phyloP scores from a whole-genome alignment of 345 rosid genomes.

The Murraya paniculata region DNA sequence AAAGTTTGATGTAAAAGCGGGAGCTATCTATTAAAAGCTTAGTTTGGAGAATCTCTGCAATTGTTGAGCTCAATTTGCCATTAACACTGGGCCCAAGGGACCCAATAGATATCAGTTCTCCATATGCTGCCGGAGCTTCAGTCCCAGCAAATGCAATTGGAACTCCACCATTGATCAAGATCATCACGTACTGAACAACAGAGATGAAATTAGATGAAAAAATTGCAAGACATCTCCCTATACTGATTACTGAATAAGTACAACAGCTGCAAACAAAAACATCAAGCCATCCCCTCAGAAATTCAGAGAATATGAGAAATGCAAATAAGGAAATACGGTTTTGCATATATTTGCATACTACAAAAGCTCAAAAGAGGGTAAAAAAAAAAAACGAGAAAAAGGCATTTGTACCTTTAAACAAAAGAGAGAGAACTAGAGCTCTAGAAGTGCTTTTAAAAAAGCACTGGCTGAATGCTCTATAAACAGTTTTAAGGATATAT shows the following conservation, averaged over 20 bases:
- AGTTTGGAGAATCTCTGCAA: constrained; percentile 76
- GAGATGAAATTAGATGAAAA: background rate
- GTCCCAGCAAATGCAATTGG: constrained; percentile 86
- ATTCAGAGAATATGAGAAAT: background rate
- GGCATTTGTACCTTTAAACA: background rate
- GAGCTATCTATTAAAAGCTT: constrained; percentile 82
- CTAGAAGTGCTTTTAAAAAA: background rate
- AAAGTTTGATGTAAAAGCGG: constrained; percentile 85
- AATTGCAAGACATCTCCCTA: background rate
- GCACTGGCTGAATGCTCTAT: background rate
- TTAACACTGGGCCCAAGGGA: constrained; percentile 73
- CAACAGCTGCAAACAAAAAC: background rate
- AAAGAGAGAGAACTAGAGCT: background rate
- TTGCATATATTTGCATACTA: background rate
- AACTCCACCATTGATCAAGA: constrained; percentile 76
- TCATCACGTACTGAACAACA: constrained; percentile 77
- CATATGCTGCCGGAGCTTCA: constrained; percentile 90
- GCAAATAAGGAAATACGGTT: background rate
- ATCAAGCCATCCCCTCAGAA: background rate
- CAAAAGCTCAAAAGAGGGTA: background rate
- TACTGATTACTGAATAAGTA: background rate
- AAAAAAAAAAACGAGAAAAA: no score
- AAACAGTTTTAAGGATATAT: no score
- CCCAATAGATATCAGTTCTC: constrained; percentile 82
- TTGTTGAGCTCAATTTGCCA: constrained; percentile 68